Evolutionary conservation across 164 flowering plant species (phyloP), one percentile per base, ranked within the genome.

Genomic region (Nymphaea colorata): DNA sequence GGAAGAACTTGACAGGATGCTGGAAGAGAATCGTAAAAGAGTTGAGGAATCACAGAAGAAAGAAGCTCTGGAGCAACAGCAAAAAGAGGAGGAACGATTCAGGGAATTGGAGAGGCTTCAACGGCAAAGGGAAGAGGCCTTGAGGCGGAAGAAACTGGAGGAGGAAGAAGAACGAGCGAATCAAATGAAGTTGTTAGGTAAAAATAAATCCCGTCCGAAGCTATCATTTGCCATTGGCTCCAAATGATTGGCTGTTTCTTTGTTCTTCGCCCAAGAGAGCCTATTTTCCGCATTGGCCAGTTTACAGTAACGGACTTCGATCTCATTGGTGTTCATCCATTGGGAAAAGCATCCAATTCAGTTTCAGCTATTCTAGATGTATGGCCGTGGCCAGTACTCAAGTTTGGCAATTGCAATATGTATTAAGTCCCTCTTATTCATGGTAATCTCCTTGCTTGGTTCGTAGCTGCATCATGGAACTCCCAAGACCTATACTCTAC

Each of bases 201-300:
- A 92, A 85, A 95, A 95, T 83, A 95, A 95, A 72, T 76, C 96
- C 11, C 78, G 99, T 44, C 98, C 99, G 0, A 95, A 92, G 73
- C 75, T 95, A 70, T 95, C 99, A 0, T 92, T 90, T 73, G 99
- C 90, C 3, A 11, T 94, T 51, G 90, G 96, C 65, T 81, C 86
- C 7, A 94, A 94, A 69, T 89, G 82, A 90, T 51, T 41, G 62
- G 47, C 61, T 64, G 12, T 18, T 65, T 65, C 57, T 51, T 51
- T 51, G 36, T 25, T 25, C 36, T 25, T 25, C 36, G 36, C 36
- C 36, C 36, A 25, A 25, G 36, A 25, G 36, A 25, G 36, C 36
- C 36, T 25, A 25, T 25, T 25, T 25, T 25, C 36, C 36, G 36
- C 36, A 25, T 25, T 25, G 36, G 36, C 36, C 36, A 25, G 36